phyloP scores from a whole-genome alignment of 2,329 filamentous ascomycete species.

The Aureobasidium sp. region DNA sequence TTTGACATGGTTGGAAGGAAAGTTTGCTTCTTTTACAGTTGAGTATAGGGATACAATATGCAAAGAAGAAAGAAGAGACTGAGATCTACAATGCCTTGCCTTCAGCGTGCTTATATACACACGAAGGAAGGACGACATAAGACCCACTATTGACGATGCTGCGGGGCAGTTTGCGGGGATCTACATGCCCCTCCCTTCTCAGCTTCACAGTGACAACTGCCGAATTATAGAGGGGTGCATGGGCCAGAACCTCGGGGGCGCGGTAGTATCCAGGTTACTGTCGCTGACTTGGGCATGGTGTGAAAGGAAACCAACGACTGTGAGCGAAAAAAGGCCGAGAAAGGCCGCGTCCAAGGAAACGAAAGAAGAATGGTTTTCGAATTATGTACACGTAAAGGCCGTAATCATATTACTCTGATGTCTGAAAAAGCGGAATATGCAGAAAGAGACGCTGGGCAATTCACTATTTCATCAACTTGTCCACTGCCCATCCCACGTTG shows the following conservation, averaged over 20 bases:
- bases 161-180: slow-evolving; percentile 6
- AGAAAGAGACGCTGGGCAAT: neutral
- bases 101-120: neutral
- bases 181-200: neutral
- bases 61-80: neutral
- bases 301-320: neutral
- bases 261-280: neutral
- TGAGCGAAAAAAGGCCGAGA: neutral
- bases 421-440: neutral
- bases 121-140: neutral
- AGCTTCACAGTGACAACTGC: slow-evolving; percentile 5
- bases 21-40: neutral
- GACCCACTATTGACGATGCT: neutral
- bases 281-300: neutral
- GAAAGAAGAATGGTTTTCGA: neutral
- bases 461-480: slow-evolving; percentile 49
- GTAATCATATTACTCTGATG: slow-evolving; percentile 1
- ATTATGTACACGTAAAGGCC: neutral
- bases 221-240: neutral
- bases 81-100: neutral
- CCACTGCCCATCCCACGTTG: slow-evolving; percentile 58
- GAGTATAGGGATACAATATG: neutral
- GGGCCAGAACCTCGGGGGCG: neutral
- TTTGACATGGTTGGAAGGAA: neutral
- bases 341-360: neutral